Evolutionary conservation across 805 yeast genomes (phyloP), one percentile per base, ranked within the genome.

Genomic region (Lipomyces starkeyi): DNA sequence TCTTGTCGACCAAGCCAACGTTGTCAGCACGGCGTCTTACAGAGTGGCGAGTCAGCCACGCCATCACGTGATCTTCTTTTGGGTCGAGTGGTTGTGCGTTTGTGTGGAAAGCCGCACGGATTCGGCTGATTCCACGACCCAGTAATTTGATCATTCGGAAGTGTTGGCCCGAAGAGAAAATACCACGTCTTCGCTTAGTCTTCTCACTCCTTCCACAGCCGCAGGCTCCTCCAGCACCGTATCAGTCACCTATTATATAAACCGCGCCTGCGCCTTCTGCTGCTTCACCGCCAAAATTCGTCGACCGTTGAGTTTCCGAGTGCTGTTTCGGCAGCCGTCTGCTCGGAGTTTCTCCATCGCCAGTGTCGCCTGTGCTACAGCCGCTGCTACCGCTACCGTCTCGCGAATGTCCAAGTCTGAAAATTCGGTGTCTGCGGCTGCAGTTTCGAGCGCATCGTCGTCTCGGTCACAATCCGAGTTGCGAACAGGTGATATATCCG

Each of bases 361-460:
- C 56, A 8, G n/a, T 27, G 56, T 53, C 17, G 32, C 56, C 32
- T 22, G 32, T 9, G 56, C 56, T 53, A 27, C 56, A 22, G 56
- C 56, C n/a, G 56, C 56, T 14, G 56, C 56, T 3, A 53, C 56
- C 11, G 56, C 56, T 25, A 13, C 56, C 49, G 49, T 43, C 20
- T 17, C 49, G 11, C 20, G 49, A 43, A 43, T 43, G 49, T 17
- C 49, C 49, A 43, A 43, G 49, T 43, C 49, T 17, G 20, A 43
- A 8, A 17, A 17, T 43, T 43, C 49, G 49, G 20, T 43, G 0
- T 43, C 49, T 14, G 49, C 49, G 49, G 20, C 49, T 43, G 49
- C 49, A 17, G 49, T 17, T 43, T 43, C 49, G 22, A 17, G 49
- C 49, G 49, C 49, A 43, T 17, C 49, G 9, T 14, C 20, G 3